These are phyloP conservation scores for Tubosaeta sp. DNA, from an alignment of 768 basidiomycete genomes.

Conservation along the genomic window DNA sequence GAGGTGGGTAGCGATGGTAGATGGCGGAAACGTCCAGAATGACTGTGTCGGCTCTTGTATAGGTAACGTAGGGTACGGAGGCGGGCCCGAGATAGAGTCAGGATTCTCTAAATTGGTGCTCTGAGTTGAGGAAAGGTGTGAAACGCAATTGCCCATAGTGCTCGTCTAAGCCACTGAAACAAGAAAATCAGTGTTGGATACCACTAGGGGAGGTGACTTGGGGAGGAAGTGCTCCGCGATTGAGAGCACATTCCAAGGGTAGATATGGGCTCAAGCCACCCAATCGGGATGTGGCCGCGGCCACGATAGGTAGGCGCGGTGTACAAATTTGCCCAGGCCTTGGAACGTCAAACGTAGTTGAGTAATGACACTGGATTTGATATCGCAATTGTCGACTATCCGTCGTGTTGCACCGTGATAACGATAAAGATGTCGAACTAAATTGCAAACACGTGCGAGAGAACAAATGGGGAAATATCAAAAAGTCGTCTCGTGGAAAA, in stretches of 20 bases:
- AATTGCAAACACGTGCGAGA: conserved; percentile 6
- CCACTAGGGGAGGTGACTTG: not conserved
- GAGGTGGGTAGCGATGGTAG: conserved; percentile 37
- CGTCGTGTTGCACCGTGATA: conserved; percentile 11
- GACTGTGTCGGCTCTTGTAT: conserved; percentile 48
- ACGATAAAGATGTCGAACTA: not conserved
- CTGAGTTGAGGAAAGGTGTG: conserved; percentile 6
- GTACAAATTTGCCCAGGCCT: not conserved
- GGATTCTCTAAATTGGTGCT: conserved; percentile 4
- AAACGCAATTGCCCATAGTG: conserved; percentile 27
- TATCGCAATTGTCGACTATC: conserved; percentile 8
- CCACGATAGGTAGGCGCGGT: not conserved
- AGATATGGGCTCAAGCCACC: conserved; percentile 13
- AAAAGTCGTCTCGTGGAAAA: conserved; percentile 28
- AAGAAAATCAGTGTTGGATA: not conserved
- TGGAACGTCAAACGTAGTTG: not conserved
- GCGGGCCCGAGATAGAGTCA: not conserved
- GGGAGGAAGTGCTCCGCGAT: not conserved
- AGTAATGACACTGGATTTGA: not conserved
- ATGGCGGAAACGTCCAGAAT: conserved; percentile 60
- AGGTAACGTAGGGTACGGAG: conserved; percentile 42
- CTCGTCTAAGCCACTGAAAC: conserved; percentile 3
- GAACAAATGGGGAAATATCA: conserved; percentile 7
- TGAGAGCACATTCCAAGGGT: conserved; percentile 8
- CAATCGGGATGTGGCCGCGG: conserved; percentile 9